These are phyloP conservation scores for Epichloe glyceriae DNA, from an alignment of 2,329 filamentous ascomycete genomes.

Conservation along the genomic window DNA sequence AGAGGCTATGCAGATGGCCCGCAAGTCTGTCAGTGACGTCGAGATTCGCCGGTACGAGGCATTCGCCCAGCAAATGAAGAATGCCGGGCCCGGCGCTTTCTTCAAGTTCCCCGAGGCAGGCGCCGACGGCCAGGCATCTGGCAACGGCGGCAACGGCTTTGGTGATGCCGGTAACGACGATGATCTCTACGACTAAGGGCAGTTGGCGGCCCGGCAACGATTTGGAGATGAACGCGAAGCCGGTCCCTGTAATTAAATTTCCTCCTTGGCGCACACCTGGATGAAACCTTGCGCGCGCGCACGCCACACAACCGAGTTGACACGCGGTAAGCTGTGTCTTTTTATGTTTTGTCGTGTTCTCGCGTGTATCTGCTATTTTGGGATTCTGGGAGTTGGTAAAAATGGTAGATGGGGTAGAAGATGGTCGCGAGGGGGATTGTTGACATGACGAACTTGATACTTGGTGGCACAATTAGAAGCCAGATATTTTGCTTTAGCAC, in stretches of 20 bases:
- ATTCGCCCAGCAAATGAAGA: conserved; percentile 99
- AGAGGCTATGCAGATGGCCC: conserved; percentile 92
- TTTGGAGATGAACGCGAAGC: conserved; percentile 7
- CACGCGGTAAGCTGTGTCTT: background rate
- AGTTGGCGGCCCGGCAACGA: conserved; percentile 8
- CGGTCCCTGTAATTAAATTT: conserved; percentile 35
- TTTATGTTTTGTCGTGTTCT: conserved; percentile 10
- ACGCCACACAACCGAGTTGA: conserved; percentile 5
- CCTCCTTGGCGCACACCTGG: conserved; percentile 21
- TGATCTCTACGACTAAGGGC: conserved; percentile 90
- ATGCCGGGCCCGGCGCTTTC: conserved; percentile 84
- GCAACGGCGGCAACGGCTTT: conserved; percentile 51
- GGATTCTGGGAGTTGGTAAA: conserved; percentile 24
- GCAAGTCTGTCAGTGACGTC: conserved; percentile 87
- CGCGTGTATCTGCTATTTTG: conserved; percentile 12
- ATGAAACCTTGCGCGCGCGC: conserved; percentile 6
- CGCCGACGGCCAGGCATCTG: conserved; percentile 46
- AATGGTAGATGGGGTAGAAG: conserved; percentile 12
- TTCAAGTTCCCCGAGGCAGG: conserved; percentile 89
- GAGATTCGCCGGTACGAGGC: conserved; percentile 98
- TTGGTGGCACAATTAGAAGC: conserved; percentile 6
- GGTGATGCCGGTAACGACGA: conserved; percentile 88
- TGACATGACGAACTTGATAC: conserved; percentile 1
- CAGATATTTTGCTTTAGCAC: background rate
- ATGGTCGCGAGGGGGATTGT: conserved; percentile 3